Base-by-base conservation (phyloP, 179 eudicot genomes). In the Monotropa hypopitys region DNA sequence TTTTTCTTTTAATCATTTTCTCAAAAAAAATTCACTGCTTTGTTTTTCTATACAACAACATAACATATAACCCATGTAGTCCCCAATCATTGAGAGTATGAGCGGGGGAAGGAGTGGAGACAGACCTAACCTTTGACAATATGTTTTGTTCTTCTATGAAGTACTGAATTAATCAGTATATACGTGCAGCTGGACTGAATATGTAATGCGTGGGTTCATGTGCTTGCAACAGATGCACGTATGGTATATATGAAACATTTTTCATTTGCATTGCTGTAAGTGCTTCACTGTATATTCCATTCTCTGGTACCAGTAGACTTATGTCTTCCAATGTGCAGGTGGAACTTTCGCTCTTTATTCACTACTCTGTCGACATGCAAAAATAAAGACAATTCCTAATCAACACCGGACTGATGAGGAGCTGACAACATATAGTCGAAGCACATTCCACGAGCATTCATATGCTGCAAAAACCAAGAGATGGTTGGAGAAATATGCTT, bases 381-480 rank as follows among this genome's bases (percentile, higher is more conserved):
- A 88, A 74, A 79, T 91, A 50, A 89, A 87, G 68, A 92, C 91
- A 7, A 92, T 94, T 66, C 98, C 98, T 9, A 94, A 94, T 72
- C 91, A 92, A 71, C 98, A 94, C 79, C 88, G 95, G 56, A 92
- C 98, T 8, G 98, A 94, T 80, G 98, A 94, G 87, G 95, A 91
- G 74, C 84, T 94, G 85, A 94, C 98, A 82, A 94, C 98, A 46
- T 94, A 92, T 84, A 94, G 97, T 75, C 97, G 98, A 32, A 87
- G 75, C 69, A 85, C 82, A 65, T 83, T 88, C 78, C 87, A 78
- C 62, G 98, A 94, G 82, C 86, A 84, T 32, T 91, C 98, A 33
- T 86, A 86, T 88, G 97, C 97, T 77, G 97, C 89, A 51, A 94
- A 92, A 85, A 93, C 97, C 59, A 91, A 88, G 86, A 81, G 83